Percentiles rank a stretch among this genome's conserved stretches.
Conservation (phyloP, 1,284 basidiomycete species). For the Caloboletus inedulis region DNA sequence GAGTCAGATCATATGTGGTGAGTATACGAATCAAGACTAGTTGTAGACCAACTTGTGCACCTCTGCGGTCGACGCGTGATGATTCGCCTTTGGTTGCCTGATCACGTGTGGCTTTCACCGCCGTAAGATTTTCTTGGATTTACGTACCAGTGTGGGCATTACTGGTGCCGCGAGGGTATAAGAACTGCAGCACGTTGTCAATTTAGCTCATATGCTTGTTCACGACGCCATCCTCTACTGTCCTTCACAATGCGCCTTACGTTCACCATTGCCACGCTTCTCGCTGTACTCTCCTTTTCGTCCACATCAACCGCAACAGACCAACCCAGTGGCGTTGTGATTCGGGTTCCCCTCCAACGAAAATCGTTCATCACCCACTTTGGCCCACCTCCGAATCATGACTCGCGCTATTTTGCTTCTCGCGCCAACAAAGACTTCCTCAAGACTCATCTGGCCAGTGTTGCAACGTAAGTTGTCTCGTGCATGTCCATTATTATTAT, state of each 20-base stretch:
- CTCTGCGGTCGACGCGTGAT: not conserved
- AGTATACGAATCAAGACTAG: not conserved
- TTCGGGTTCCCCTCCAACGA: constrained; percentile 25
- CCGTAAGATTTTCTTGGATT: not conserved
- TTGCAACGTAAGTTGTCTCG: constrained; percentile 19
- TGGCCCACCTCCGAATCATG: not conserved
- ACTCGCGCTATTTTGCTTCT: not conserved
- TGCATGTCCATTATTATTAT: not conserved
- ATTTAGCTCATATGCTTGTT: not conserved
- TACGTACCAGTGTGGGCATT: constrained; percentile 9
- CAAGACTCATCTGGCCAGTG: constrained; percentile 11
- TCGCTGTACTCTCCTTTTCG: constrained; percentile 19
- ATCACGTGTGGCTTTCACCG: too few relatives aligned
- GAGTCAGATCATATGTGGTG: not conserved
- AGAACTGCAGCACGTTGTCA: not conserved
- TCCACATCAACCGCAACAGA: not conserved
- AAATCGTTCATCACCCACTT: constrained; percentile 15
- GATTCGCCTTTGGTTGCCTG: too few relatives aligned
- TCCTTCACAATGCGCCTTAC: constrained; percentile 18
- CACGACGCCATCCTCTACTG: not conserved
- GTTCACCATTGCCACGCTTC: constrained; percentile 6
- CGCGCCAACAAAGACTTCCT: constrained; percentile 8
- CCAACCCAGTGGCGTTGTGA: constrained; percentile 2
- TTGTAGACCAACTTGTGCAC: not conserved
- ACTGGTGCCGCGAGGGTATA: constrained; percentile 1